Base-by-base conservation (phyloP, 768 basidiomycete genomes). In the Rhodotorula toruloides region DNA sequence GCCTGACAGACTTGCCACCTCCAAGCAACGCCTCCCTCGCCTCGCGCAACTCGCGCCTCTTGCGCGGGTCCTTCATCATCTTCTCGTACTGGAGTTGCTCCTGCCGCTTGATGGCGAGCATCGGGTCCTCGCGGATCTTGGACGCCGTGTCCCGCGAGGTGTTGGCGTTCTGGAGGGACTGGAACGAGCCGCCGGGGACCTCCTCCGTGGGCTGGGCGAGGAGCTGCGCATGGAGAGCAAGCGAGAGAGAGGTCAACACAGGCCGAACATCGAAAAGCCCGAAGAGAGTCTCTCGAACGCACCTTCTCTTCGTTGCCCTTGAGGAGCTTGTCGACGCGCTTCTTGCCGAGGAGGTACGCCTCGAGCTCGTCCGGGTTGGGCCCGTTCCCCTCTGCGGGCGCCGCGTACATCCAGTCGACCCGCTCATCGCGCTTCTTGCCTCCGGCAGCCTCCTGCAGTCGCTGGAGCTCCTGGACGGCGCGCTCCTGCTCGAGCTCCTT, bases 321-420 rank as follows among this genome's bases (percentile, higher is more conserved):
- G 72, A 99, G 78, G 37, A 96, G 89, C 79, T 97, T 92, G 77
- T 99, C 96, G 3, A 99, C 94, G 66, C 96, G 81, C 80, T 93
- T 96, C 84, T 97, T 98, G 32, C 96, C 96, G 37, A 99, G 82
- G 2, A 99, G 80, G 77, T 99, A 99, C 73, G 93, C 91, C 80
- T 99, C 96, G 72, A 98, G 78, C 68, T 98, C 94, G 73, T 91
- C 94, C 39, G 87, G 77, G 75, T 91, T 92, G 73, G 88, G 85
- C 58, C 80, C 87, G 67, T 82, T 87, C n/a, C 93, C 93, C 7
- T 88, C 86, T 1, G 91, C 90, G 8, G 96, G 96, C 3, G 94
- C 96, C n/a, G 94, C 82, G 80, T 98, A 99, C 91, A 99, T 94
- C 96, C 96, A 99, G 77, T 99, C 96, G 54, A 99, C 77, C 76